Evolutionary conservation across 371 early-diverging fungal genomes (phyloP).

Genomic region (Paraphysoderma sedebokerense): DNA sequence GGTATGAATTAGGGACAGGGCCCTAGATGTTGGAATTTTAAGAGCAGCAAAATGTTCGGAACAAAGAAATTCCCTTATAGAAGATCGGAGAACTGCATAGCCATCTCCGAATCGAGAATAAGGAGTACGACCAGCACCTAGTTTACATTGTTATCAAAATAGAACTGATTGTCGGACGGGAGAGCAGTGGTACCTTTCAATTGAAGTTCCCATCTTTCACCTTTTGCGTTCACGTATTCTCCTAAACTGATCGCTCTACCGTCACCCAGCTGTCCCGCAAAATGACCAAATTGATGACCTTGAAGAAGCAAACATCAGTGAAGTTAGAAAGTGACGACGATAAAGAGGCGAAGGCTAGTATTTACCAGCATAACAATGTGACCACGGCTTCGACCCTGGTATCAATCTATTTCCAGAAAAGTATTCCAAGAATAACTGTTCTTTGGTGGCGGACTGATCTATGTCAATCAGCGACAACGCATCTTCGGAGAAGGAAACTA

Average conservation of each 20-base stretch:
- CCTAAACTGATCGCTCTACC: conserved; percentile 70
- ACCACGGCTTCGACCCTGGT: conserved; percentile 49
- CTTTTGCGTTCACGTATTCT: conserved; percentile 15
- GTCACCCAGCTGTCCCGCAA: conserved; percentile 66
- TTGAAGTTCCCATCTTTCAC: conserved; percentile 57
- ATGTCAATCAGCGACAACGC: neutral
- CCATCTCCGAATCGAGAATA: conserved; percentile 81
- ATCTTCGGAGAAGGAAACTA: neutral
- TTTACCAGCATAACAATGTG: conserved; percentile 72
- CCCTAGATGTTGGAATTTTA: conserved; percentile 36
- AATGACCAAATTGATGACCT: conserved; percentile 11
- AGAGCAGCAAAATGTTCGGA: conserved; percentile 36
- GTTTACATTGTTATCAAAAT: too few species aligned
- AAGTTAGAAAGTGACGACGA: conserved; percentile 1
- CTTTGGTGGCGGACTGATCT: neutral
- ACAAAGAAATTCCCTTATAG: conserved; percentile 67
- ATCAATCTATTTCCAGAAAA: neutral
- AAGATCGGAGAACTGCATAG: conserved; percentile 59
- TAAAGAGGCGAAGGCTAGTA: conserved; percentile 66
- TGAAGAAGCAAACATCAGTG: neutral
- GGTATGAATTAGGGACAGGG: conserved; percentile 45
- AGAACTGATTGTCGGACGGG: too few species aligned
- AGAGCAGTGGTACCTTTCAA: conserved; percentile 61
- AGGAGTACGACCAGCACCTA: conserved; percentile 66
- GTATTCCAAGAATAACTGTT: neutral